Conservation (phyloP, 495 filamentous ascomycete genomes). For the Zalerion maritima region DNA sequence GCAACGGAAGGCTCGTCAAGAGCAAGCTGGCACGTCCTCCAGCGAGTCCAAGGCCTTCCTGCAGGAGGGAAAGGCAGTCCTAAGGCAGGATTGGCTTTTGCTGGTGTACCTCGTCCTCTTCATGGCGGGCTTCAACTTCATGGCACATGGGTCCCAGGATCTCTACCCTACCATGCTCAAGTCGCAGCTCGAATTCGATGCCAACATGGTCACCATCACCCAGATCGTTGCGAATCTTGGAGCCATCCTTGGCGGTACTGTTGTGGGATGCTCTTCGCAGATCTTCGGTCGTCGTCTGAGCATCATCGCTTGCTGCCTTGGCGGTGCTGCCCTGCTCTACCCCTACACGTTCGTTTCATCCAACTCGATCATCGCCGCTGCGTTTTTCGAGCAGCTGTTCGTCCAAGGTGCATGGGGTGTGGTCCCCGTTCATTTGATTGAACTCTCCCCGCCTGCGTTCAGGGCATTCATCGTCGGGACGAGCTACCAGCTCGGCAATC, state of each 20-base stretch:
- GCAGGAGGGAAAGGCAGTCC: conserved; percentile 57
- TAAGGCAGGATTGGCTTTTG: conserved; percentile 66
- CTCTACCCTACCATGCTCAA: conserved; percentile 75
- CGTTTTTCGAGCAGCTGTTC: conserved; percentile 88
- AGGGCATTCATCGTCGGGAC: conserved; percentile 76
- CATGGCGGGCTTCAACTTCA: conserved; percentile 88
- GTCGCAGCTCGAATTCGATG: conserved; percentile 59
- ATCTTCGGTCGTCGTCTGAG: conserved; percentile 71
- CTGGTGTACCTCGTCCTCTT: conserved; percentile 67
- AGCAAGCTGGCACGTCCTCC: conserved; percentile 27
- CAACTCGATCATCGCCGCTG: conserved; percentile 52
- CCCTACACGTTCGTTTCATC: conserved; percentile 60
- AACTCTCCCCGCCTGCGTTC: conserved; percentile 66
- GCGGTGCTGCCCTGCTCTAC: conserved; percentile 68
- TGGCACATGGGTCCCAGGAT: conserved; percentile 88
- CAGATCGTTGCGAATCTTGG: conserved; percentile 78
- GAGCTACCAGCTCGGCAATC: conserved; percentile 72
- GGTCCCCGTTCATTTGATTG: conserved; percentile 78
- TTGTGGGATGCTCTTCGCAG: conserved; percentile 64
- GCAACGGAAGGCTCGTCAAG: conserved; percentile 43
- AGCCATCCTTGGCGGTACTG: conserved; percentile 62
- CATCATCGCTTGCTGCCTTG: conserved; percentile 61
- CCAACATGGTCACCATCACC: conserved; percentile 62
- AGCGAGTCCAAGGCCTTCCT: conserved; percentile 48
- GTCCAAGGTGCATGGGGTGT: conserved; percentile 81